Evolutionary conservation across 2,329 filamentous ascomycete species (phyloP).

Genomic region (Cryphonectria nitschkei): DNA sequence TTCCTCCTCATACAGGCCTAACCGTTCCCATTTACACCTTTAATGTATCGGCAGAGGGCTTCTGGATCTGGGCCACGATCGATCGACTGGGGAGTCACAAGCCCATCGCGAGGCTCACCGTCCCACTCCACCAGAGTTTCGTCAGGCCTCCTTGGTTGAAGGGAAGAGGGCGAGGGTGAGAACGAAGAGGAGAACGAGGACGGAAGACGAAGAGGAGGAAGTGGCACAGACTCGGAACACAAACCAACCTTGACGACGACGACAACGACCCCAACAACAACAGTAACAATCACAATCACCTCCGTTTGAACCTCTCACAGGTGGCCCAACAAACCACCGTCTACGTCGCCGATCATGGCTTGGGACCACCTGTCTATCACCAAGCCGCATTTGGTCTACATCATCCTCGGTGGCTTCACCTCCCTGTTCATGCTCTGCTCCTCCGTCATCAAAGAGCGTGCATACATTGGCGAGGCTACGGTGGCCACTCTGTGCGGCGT

Average conservation of each 20-base stretch:
- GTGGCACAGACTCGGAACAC: neutral
- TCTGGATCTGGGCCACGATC: slow-evolving; percentile 30
- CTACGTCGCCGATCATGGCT: slow-evolving; percentile 57
- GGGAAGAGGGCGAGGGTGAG: no score
- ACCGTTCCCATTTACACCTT: slow-evolving; percentile 20
- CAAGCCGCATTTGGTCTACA: slow-evolving; percentile 95
- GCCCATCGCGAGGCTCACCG: slow-evolving; percentile 15
- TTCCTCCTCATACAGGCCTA: neutral
- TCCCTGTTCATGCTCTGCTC: slow-evolving; percentile 98
- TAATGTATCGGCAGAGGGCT: slow-evolving; percentile 32
- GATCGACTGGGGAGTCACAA: slow-evolving; percentile 35
- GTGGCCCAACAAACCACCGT: neutral
- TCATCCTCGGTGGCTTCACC: slow-evolving; percentile 97
- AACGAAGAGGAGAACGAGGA: neutral
- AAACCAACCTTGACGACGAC: neutral
- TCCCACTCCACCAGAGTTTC: neutral
- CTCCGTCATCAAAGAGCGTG: slow-evolving; percentile 94
- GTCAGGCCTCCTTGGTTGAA: slow-evolving; percentile 8
- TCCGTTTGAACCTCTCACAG: neutral
- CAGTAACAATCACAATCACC: no score
- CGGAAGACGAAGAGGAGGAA: no score
- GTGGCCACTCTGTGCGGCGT: slow-evolving; percentile 87
- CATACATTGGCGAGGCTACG: slow-evolving; percentile 98
- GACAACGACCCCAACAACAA: neutral
- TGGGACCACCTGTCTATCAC: slow-evolving; percentile 86